These are phyloP conservation scores for Posidonia oceanica DNA, from an alignment of 116 monocot genomes.

Conservation along the genomic window DNA sequence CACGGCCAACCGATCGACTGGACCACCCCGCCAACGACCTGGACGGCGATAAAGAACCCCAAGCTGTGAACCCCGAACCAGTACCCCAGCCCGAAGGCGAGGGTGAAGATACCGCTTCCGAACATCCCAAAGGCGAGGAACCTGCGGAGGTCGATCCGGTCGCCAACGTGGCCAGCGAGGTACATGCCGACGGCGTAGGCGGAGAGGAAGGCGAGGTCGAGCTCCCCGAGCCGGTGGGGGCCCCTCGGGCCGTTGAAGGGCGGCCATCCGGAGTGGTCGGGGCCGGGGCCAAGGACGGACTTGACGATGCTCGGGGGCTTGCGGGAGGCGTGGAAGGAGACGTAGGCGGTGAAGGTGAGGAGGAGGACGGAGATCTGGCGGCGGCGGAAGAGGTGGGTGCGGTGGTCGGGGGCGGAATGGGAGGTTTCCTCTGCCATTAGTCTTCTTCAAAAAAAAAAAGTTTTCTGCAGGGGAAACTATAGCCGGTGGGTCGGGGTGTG, in stretches of 20 bases:
- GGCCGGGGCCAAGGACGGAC: conserved; percentile 41
- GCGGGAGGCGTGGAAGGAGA: conserved; percentile 87
- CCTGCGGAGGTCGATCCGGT: conserved; percentile 42
- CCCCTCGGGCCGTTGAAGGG: conserved; percentile 59
- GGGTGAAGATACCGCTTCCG: conserved; percentile 29
- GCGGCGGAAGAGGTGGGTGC: conserved; percentile 8
- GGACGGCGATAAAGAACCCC: conserved; percentile 45
- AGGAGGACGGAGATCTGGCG: conserved; percentile 46
- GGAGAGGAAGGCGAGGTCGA: conserved; percentile 85
- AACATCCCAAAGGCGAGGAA: conserved; percentile 27
- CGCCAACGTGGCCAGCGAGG: conserved; percentile 65
- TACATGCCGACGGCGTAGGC: conserved; percentile 69
- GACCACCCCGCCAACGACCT: conserved; percentile 44
- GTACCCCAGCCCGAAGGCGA: conserved; percentile 46
- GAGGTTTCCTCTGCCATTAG: neutral
- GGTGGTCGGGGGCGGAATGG: neutral
- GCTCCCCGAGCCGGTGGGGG: conserved; percentile 78
- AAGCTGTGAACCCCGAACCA: conserved; percentile 39
- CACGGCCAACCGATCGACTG: conserved; percentile 85
- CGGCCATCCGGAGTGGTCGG: conserved; percentile 26
- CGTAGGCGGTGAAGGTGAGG: conserved; percentile 77
- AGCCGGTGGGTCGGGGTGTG: no score
- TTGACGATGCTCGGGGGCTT: conserved; percentile 96
- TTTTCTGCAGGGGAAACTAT: no score
- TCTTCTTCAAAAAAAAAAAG: no score